phyloP scores from a whole-genome alignment of 768 basidiomycete species.

The Termitomyces sp. region DNA sequence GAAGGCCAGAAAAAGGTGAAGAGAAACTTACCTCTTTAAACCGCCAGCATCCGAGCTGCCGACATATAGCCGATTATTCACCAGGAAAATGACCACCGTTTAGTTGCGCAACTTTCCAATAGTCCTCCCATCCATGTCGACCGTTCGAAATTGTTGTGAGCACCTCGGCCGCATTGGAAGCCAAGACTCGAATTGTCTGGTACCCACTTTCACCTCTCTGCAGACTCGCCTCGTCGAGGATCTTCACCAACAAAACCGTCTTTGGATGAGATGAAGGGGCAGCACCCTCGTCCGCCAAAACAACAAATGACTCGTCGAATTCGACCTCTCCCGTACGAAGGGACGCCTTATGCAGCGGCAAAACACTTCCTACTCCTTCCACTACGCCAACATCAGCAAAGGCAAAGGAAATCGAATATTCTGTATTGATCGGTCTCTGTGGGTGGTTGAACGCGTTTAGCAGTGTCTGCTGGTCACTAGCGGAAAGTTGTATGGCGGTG shows the following conservation, averaged over 20 bases:
- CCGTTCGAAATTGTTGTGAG: constrained; percentile 13
- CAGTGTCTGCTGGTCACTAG: constrained; percentile 2
- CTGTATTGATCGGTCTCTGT: neutral
- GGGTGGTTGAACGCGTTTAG: constrained; percentile 10
- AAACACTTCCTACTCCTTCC: constrained; percentile 7
- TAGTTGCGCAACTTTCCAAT: constrained; percentile 15
- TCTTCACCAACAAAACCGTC: constrained; percentile 16
- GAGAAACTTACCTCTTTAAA: neutral
- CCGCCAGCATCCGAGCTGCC: neutral
- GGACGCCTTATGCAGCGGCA: neutral
- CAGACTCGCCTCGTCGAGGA: neutral
- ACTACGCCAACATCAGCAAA: constrained; percentile 4
- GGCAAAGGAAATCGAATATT: constrained; percentile 3
- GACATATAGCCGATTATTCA: neutral
- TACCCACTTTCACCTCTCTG: neutral
- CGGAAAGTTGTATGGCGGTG: constrained; percentile 4
- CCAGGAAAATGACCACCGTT: constrained; percentile 18
- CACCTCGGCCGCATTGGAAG: constrained; percentile 9
- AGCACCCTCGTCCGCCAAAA: constrained; percentile 14
- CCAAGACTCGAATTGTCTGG: constrained; percentile 12
- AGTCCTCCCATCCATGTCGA: constrained; percentile 14
- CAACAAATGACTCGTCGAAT: constrained; percentile 7
- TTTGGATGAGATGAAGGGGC: constrained; percentile 12
- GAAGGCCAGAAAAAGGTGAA: neutral
- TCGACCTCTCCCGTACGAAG: neutral